Base-by-base conservation (phyloP, 1,139 yeast species). In the Lodderomyces pseudojiufengensis region DNA sequence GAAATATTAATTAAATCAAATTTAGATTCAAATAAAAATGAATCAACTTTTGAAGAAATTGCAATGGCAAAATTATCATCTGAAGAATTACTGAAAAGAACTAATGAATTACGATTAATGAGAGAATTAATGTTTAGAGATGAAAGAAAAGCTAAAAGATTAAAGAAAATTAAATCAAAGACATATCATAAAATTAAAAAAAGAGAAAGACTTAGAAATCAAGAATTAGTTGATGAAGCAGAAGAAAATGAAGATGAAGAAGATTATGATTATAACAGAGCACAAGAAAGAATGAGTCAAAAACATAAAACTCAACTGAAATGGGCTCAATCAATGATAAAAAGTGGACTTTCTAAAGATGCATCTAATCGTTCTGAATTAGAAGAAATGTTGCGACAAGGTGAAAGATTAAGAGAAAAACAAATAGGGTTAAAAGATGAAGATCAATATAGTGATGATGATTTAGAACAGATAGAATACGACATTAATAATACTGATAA, bases 121-220 rank as follows among this genome's bases (percentile, higher is more conserved):
- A 76, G 98, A 46, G 98, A 92, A 54, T 73, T 92, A 45, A 86
- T 92, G 95, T 92, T 88, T 63, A 76, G 97, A 53, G 97, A 92
- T 52, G 97, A 92, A 63, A 78, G 81, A 52, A 82, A 86, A 55
- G 88, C 97, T 14, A 87, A 78, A 58, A 76, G 99, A 50, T 75
- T 92, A 51, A 90, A 90, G 66, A 92, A 90, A 64, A 92, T 92
- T 61, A 92, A 92, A 61, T 87, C 97, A 31, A 94, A 90, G 60
- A 76, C 87, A 5, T 92, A 80, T 62, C 86, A 87, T 52, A 82
- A 85, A 55, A 82, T 90, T 38, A 82, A 85, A 54, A 87, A 90
- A 71, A 84, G 83, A 60, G 97, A 90, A 55, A 66, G 87, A 46
- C 63, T 84, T 48, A 77, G 80, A 47, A 84, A 82, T 49, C 72